Conservation (phyloP, 805 yeast genomes). For the Yarrowia yakushimensis region DNA sequence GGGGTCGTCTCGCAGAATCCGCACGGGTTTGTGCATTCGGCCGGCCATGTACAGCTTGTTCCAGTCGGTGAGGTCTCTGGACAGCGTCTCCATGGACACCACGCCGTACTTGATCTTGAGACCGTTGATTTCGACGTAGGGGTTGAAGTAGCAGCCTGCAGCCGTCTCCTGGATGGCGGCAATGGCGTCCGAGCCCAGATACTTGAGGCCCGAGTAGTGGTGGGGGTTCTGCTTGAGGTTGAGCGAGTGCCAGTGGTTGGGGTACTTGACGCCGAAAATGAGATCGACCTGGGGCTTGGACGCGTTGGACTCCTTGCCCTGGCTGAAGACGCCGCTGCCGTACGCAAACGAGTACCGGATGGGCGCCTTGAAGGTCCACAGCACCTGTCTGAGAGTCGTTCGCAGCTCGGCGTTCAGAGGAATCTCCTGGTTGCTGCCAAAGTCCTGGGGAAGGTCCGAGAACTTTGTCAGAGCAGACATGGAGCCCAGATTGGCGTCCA, state of each 20-base stretch:
- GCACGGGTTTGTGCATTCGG: constrained; percentile 89
- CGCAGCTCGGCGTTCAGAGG: constrained; percentile 46
- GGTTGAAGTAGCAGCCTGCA: constrained; percentile 92
- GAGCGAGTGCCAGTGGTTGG: constrained; percentile 69
- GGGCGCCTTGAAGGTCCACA: constrained; percentile 64
- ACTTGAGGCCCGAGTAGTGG: constrained; percentile 72
- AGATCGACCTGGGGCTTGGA: constrained; percentile 74
- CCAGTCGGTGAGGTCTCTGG: constrained; percentile 80
- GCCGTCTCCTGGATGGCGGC: constrained; percentile 63
- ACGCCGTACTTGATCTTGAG: constrained; percentile 80
- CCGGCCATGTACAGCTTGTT: constrained; percentile 84
- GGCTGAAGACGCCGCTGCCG: constrained; percentile 90
- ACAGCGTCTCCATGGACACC: constrained; percentile 57
- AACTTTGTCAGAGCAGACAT: constrained; percentile 50
- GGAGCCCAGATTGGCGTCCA: constrained; percentile 29
- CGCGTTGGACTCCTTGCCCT: constrained; percentile 44
- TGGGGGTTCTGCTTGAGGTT: constrained; percentile 64
- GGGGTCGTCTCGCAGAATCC: constrained; percentile 62
- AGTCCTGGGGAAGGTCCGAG: constrained; percentile 52
- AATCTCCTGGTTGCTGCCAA: constrained; percentile 57
- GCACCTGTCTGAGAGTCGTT: constrained; percentile 46
- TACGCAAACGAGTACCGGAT: constrained; percentile 83
- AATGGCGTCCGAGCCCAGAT: constrained; percentile 57
- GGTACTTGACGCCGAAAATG: constrained; percentile 73
- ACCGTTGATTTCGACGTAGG: constrained; percentile 66